Base-by-base conservation (phyloP, 768 basidiomycete species). In the Xerocomellus intermedius region DNA sequence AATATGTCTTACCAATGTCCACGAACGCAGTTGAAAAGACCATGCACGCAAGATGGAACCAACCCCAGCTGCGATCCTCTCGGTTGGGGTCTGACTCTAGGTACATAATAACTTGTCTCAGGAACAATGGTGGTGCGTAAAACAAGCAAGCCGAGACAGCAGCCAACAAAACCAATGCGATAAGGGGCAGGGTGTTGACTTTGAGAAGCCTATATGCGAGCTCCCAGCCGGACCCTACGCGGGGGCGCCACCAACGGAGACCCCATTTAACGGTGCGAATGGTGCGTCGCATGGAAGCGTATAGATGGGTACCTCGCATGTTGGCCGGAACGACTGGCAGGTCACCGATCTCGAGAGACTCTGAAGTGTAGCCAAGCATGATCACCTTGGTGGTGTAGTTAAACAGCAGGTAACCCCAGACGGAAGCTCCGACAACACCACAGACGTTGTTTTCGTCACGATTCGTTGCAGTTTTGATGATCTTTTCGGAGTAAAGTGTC, bases 361-460 rank as follows among this genome's bases (percentile, higher is more conserved):
- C 78, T 2, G 87, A 77, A 2, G 76, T 77, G 70, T 91, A 84
- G 3, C 92, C 94, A 39, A 94, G 83, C 82, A 85, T 84, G 52
- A 95, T 83, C 14, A 97, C 90, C 56, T 87, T 85, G 1, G 92
- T 94, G 36, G 89, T 91, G 68, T 93, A 94, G 16, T 84, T 84
- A 71, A 97, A 97, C n/a, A 94, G 72, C 6, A 97, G 70, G 48
- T 75, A 58, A 38, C 48, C 50, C 61, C 65, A 72, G 21, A 79
- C 70, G 3, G 75, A 73, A 22, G 83, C 77, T 53, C 78, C 86
- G 79, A 64, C 54, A 35, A 54, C 32, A 41, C 87, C 88, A 46
- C 82, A 85, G 17, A 95, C 90, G 62, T 95, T 96, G 56, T 86
- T 80, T 37, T 79, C 71, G n/a, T 81, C 80, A n/a, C 69, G 69